phyloP scores from a whole-genome alignment of 2,329 filamentous ascomycete genomes.

The Trichoderma afroharzianum region DNA sequence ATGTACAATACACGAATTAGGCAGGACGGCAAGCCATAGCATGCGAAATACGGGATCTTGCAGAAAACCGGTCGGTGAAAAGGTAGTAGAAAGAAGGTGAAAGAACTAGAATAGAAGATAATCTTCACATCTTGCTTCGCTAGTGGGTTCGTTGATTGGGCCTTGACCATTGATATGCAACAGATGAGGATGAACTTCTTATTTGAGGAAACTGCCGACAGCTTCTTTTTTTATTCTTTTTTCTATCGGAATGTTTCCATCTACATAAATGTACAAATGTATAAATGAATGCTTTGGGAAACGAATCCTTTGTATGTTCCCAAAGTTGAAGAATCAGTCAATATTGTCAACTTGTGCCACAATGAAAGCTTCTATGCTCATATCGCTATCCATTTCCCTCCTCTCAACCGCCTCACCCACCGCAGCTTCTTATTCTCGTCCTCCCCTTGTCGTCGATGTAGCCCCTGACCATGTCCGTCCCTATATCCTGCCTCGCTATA shows the following conservation, averaged over 20 bases:
- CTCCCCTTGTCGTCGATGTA: slow-evolving; percentile 18
- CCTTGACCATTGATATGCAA: neutral
- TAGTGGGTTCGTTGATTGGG: neutral
- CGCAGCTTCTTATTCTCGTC: neutral
- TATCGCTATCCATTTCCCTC: neutral
- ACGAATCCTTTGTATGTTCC: neutral
- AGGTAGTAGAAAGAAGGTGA: neutral
- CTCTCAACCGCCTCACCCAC: neutral
- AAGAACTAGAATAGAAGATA: neutral
- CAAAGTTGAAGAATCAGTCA: neutral
- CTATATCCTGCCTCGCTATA: slow-evolving; percentile 26
- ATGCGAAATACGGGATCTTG: too few relatives aligned
- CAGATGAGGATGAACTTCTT: neutral
- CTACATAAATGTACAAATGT: neutral
- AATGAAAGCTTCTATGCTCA: neutral
- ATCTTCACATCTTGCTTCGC: neutral
- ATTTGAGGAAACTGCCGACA: neutral
- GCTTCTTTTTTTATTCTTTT: neutral
- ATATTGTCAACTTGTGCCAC: neutral
- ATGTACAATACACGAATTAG: neutral
- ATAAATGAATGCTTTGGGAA: neutral
- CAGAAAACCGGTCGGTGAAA: neutral
- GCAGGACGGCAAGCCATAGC: neutral
- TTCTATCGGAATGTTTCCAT: neutral
- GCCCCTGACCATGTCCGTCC: slow-evolving; percentile 24